Evolutionary conservation across 2,329 filamentous ascomycete genomes (phyloP), one percentile per base, ranked within the genome.

Genomic region (Colletotrichum incanum): DNA sequence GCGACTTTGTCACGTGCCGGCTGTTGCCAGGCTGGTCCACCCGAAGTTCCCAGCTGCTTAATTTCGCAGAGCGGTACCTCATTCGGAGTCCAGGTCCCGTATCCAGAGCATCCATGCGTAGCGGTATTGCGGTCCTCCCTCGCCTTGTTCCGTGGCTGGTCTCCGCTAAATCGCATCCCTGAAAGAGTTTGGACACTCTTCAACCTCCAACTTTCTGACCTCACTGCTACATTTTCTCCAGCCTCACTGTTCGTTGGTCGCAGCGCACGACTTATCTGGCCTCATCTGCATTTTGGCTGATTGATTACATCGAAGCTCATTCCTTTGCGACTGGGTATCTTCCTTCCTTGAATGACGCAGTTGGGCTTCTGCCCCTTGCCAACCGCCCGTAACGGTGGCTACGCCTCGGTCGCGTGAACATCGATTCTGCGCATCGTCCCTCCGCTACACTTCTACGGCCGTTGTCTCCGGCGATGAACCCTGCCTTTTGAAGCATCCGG

Each of bases 361-460:
- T 67, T 37, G 37, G 49, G 56, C 67, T 66, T 16, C 56, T 67
- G 61, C 61, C 56, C 31, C 58, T 59, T 60, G 45, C 43, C 55
- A 68, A 56, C 62, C 47, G 37, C 75, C 66, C 65, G 50, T 61
- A 37, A 70, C 55, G 31, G 50, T 67, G 67, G 72, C 76, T 61
- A 65, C 65, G 60, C 60, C 67, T 74, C 76, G 77, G 81, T 86
- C 84, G 85, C 84, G 85, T 86, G 82, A 78, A 79, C 77, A 76
- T 78, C 77, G 34, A 56, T 50, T 74, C 75, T 75, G 75, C 76
- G 73, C 76, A 73, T 71, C 70, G 70, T 65, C 47, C 54, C 59
- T 65, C 63, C 74, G 72, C 28, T 62, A 65, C 73, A 50, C 43
- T 54, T 56, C 45, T 67, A 34, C 58, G 23, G 54, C 54, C 52